These are phyloP conservation scores for Endocladia muricata DNA, from an alignment of 31 red algal genomes.

Conservation along the genomic window DNA sequence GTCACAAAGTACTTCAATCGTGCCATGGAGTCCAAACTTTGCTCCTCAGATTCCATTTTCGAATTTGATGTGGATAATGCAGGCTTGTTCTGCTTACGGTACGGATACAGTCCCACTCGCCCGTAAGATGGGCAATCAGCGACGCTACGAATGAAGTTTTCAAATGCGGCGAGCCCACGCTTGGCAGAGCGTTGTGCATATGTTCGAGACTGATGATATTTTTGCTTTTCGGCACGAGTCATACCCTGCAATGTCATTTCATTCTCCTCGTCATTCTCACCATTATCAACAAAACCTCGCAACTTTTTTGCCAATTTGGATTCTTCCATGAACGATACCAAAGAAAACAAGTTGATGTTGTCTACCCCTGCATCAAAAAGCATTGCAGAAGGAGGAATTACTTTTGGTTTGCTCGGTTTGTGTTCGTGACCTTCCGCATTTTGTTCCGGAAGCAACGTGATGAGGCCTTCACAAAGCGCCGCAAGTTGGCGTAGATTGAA, in stretches of 20 bases:
- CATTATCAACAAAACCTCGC: conserved; percentile 66
- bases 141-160: conserved; percentile 29
- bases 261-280: not conserved
- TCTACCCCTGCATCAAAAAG: conserved; percentile 73
- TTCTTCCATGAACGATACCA: conserved; percentile 47
- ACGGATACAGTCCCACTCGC: conserved; percentile 51
- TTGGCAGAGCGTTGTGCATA: conserved; percentile 21
- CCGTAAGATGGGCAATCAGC: conserved; percentile 39
- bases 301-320: conserved; percentile 60
- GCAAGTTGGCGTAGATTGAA: conserved; percentile 65
- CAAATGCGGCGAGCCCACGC: conserved; percentile 30
- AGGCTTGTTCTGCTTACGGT: not conserved
- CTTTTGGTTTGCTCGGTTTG: conserved; percentile 3
- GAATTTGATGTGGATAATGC: not conserved
- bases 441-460: conserved; percentile 3
- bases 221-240: not conserved
- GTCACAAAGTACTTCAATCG: conserved; percentile 67
- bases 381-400: conserved; percentile 42
- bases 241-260: not conserved
- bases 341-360: conserved; percentile 79
- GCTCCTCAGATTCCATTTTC: not conserved
- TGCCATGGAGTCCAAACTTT: conserved; percentile 4
- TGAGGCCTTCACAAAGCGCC: conserved; percentile 29
- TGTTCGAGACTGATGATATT: too few relatives aligned
- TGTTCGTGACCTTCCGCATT: not conserved